Evolutionary conservation across 495 filamentous ascomycete species (phyloP).

Genomic region (Neurospora tetraspora): DNA sequence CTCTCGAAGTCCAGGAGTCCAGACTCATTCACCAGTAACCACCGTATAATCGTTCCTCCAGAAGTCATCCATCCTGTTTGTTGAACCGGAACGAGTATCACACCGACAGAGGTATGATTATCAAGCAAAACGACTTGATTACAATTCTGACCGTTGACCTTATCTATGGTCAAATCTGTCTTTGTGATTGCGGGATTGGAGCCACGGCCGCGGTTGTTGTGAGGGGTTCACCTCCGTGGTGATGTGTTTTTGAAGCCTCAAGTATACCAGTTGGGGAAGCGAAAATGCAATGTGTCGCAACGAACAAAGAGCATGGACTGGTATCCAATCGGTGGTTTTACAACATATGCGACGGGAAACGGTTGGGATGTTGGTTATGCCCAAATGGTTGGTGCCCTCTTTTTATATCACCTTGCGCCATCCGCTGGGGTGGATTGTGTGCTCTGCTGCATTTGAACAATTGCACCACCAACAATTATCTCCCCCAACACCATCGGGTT

Average conservation of each 20-base stretch:
- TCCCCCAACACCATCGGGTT: background rate
- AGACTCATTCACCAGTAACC: background rate
- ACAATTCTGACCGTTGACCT: background rate
- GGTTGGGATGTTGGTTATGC: background rate
- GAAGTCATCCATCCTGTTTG: background rate
- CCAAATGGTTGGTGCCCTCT: background rate
- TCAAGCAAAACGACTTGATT: background rate
- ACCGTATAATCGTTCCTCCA: background rate
- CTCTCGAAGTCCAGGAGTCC: background rate
- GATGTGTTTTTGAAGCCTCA: background rate
- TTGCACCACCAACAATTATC: background rate
- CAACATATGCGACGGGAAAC: background rate
- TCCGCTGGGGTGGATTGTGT: background rate
- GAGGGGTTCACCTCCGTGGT: background rate
- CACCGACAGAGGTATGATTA: background rate
- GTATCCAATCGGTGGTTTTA: background rate
- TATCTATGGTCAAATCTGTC: background rate
- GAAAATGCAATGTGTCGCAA: background rate
- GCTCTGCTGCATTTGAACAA: background rate
- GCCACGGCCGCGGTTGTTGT: background rate
- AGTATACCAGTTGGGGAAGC: background rate
- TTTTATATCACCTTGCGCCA: background rate
- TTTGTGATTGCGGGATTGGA: background rate
- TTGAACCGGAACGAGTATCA: background rate
- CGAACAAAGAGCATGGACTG: background rate